Percentiles rank a stretch among this genome's conserved stretches.
Evolutionary conservation across 768 basidiomycete species (phyloP).

Genomic region (Tricholoma sp.): DNA sequence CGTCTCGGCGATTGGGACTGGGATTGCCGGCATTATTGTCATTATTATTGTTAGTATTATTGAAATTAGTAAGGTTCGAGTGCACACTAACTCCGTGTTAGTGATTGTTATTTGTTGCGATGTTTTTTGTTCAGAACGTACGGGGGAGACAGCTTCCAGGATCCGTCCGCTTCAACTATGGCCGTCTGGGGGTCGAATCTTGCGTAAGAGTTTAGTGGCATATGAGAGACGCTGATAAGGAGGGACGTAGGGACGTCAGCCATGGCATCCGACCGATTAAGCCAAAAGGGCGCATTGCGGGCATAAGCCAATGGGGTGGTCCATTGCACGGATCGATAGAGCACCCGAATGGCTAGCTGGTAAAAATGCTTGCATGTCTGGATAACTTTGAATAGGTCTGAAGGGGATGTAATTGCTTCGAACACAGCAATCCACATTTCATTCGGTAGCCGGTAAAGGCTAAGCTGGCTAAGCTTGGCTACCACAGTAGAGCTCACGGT

Average conservation of each 20-base stretch:
- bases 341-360: slow-evolving; percentile 11
- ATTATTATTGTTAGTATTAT: background rate
- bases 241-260: slow-evolving; percentile 10
- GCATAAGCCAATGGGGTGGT: slow-evolving; percentile 8
- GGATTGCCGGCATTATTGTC: background rate
- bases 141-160: slow-evolving; percentile 6
- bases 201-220: slow-evolving; percentile 4
- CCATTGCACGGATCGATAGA: slow-evolving; percentile 17
- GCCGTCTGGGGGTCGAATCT: slow-evolving; percentile 8
- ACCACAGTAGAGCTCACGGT: background rate
- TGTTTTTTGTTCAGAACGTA: background rate
- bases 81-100: background rate
- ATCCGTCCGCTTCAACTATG: slow-evolving; percentile 14
- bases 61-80: background rate
- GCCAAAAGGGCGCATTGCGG: slow-evolving; percentile 11
- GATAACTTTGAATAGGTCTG: slow-evolving; percentile 13
- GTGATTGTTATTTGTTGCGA: background rate
- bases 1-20: background rate
- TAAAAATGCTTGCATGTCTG: slow-evolving; percentile 12
- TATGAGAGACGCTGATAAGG: slow-evolving; percentile 7
- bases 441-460: slow-evolving; percentile 9
- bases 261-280: slow-evolving; percentile 4
- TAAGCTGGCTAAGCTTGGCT: background rate
- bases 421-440: slow-evolving; percentile 16
- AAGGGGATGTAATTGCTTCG: slow-evolving; percentile 7